Conservation (phyloP, 75 land plant genomes). For the Sequoia sempervirens region DNA sequence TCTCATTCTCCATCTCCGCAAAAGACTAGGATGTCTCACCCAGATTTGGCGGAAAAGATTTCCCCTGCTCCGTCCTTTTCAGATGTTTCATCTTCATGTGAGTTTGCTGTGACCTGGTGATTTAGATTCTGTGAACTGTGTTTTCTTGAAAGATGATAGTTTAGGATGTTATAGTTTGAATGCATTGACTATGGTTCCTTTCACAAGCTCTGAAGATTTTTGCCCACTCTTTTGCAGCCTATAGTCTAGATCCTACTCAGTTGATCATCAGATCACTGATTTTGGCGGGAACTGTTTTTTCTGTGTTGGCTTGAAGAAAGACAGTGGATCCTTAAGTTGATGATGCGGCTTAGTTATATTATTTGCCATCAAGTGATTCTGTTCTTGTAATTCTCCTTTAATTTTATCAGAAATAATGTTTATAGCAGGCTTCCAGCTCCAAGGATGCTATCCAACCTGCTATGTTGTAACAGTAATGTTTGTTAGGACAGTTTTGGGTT, state of each 20-base stretch:
- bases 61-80: constrained; percentile 2
- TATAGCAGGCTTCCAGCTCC: neutral
- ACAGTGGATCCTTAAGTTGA: neutral
- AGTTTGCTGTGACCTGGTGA: neutral
- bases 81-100: neutral
- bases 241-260: neutral
- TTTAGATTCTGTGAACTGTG: neutral
- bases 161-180: neutral
- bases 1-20: constrained; percentile 3
- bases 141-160: neutral
- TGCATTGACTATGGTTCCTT: neutral
- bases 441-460: neutral
- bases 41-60: neutral
- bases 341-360: neutral
- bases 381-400: neutral
- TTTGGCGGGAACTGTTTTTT: constrained; percentile 7
- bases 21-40: neutral
- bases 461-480: neutral
- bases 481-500: neutral
- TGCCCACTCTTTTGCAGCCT: neutral
- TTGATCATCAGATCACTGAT: neutral
- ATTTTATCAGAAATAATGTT: constrained; percentile 5
- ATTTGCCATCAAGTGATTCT: neutral
- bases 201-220: neutral
- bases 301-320: neutral